Percentiles rank a stretch among this genome's conserved stretches.
Conservation (phyloP, 2,329 filamentous ascomycete species). For the Phialocephala subalpina region DNA sequence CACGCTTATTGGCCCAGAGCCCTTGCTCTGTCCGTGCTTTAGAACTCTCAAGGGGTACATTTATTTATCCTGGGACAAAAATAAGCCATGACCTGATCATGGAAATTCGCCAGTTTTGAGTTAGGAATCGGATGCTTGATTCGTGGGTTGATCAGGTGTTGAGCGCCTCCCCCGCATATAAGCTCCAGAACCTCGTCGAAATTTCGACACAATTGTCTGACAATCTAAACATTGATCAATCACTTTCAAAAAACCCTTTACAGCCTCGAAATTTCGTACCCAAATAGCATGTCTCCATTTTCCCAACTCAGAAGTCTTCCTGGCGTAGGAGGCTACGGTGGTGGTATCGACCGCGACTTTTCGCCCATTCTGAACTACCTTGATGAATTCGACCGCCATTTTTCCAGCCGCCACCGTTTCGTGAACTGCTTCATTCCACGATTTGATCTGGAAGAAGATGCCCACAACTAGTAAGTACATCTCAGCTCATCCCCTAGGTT, state of each 20-base stretch:
- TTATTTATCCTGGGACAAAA: no score
- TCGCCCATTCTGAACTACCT: slow-evolving; percentile 27
- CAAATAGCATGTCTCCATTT: slow-evolving; percentile 19
- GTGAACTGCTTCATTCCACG: slow-evolving; percentile 30
- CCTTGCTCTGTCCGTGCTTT: no score
- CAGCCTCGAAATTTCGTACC: not conserved
- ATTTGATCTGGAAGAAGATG: slow-evolving; percentile 35
- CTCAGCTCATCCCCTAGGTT: not conserved
- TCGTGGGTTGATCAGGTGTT: slow-evolving; percentile 1
- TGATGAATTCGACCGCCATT: slow-evolving; percentile 31
- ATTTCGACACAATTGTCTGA: not conserved
- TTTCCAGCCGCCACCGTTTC: slow-evolving; percentile 27
- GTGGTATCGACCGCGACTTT: slow-evolving; percentile 27
- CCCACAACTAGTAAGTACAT: slow-evolving; percentile 20
- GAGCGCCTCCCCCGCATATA: not conserved
- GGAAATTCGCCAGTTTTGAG: not conserved
- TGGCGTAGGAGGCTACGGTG: slow-evolving; percentile 8
- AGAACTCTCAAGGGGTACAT: no score
- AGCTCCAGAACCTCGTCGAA: not conserved
- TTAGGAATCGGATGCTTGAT: not conserved
- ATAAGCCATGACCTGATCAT: not conserved
- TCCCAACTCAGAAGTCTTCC: slow-evolving; percentile 16
- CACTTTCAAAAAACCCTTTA: not conserved
- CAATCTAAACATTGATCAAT: not conserved
- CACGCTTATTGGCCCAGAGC: no score